Percentiles rank a stretch among this genome's conserved stretches.
These are phyloP conservation scores for Fusarium dimerum DNA, from an alignment of 2,329 filamentous ascomycete genomes.

Conservation along the genomic window DNA sequence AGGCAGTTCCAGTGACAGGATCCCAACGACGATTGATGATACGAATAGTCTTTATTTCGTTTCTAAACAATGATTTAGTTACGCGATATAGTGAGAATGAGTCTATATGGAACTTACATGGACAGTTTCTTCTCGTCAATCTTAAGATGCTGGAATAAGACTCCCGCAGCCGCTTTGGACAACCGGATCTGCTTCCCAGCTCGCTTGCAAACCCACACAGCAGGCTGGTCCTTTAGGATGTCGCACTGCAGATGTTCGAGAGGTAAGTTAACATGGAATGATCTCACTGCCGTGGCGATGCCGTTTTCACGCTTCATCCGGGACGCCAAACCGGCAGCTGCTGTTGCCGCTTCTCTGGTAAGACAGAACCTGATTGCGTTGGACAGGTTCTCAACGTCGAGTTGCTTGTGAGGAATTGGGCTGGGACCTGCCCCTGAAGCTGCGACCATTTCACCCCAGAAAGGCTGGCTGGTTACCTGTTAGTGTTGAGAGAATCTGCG, in stretches of 20 bases:
- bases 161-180: neutral
- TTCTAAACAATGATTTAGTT: conserved; percentile 2
- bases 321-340: conserved; percentile 56
- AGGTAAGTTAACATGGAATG: conserved; percentile 68
- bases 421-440: conserved; percentile 68
- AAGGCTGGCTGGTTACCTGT: conserved; percentile 54
- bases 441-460: conserved; percentile 76
- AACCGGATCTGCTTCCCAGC: neutral
- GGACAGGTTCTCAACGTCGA: conserved; percentile 66
- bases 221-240: neutral
- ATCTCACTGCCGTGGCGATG: conserved; percentile 59
- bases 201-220: neutral
- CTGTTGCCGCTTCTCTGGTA: conserved; percentile 55
- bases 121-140: conserved; percentile 11
- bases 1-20: conserved; percentile 12
- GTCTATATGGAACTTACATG: neutral
- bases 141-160: conserved; percentile 2
- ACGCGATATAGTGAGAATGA: fast-evolving
- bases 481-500: neutral
- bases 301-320: conserved; percentile 67
- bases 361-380: conserved; percentile 62
- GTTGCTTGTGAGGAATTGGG: conserved; percentile 66
- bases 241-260: conserved; percentile 28
- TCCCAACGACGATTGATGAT: conserved; percentile 22
- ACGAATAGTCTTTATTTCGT: conserved; percentile 9